Conservation (phyloP, 2,329 filamentous ascomycete species). For the Hypomyces rosellus region DNA sequence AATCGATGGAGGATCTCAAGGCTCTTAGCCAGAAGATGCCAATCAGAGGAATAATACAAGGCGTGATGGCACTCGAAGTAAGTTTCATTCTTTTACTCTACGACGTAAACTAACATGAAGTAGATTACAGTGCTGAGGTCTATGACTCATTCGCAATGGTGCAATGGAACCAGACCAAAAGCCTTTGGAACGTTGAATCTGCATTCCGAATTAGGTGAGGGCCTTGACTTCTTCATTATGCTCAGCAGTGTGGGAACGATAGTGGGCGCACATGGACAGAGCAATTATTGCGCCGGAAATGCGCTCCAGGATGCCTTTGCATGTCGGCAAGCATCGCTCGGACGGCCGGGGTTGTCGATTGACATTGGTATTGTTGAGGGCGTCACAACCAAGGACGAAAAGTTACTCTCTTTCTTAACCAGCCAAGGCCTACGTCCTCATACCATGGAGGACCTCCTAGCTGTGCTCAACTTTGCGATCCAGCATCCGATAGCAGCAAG, state of each 20-base stretch:
- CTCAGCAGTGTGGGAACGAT: slow-evolving; percentile 1
- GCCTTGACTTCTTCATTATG: slow-evolving; percentile 9
- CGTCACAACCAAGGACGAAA: neutral
- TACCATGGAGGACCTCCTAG: slow-evolving; percentile 3
- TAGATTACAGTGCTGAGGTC: neutral
- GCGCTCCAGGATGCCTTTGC: slow-evolving; percentile 9
- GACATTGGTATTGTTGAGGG: neutral
- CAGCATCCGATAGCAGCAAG: neutral
- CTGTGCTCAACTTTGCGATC: slow-evolving; percentile 9
- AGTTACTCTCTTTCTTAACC: neutral
- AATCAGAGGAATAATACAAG: slow-evolving; percentile 6
- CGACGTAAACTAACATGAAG: neutral
- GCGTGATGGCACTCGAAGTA: neutral
- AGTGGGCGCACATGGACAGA: slow-evolving; percentile 1
- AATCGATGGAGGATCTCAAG: slow-evolving; percentile 2
- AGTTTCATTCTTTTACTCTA: neutral
- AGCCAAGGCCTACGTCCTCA: neutral
- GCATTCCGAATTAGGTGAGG: neutral
- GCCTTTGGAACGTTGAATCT: neutral
- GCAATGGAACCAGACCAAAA: neutral
- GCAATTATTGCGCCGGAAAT: neutral
- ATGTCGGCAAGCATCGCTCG: neutral
- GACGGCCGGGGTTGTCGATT: slow-evolving; percentile 5
- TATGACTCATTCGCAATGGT: too few species aligned
- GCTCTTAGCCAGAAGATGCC: neutral